Conservation (phyloP, 2,329 filamentous ascomycete genomes). For the Rhynchosporium agropyri region DNA sequence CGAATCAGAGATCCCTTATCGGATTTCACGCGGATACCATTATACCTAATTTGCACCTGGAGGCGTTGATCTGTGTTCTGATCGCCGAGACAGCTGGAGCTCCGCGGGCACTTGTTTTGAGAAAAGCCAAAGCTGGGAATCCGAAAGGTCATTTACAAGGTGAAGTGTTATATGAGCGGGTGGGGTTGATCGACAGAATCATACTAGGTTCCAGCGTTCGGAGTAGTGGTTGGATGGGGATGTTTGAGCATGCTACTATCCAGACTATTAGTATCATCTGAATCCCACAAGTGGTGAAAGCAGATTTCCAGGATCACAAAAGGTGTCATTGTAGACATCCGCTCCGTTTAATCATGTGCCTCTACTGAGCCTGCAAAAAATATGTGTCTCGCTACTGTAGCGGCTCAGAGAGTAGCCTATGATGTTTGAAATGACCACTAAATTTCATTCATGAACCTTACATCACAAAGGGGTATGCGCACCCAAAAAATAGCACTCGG, state of each 20-base stretch:
- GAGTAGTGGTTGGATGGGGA: constrained; percentile 10
- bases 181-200: constrained; percentile 11
- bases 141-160: background rate
- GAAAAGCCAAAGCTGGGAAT: background rate
- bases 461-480: constrained; percentile 19
- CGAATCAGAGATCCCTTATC: background rate
- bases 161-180: background rate
- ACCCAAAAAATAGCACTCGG: constrained; percentile 9
- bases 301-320: no score
- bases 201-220: constrained; percentile 11
- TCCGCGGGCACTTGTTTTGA: constrained; percentile 4
- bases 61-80: background rate
- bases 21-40: background rate
- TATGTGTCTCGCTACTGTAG: no score
- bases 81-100: constrained; percentile 9
- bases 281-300: background rate
- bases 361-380: no score
- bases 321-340: no score
- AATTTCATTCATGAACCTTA: constrained; percentile 8
- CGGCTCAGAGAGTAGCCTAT: no score
- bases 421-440: background rate
- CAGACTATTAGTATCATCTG: background rate
- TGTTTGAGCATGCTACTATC: background rate
- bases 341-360: no score
- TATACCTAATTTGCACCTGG: background rate